Percentiles rank a stretch among this genome's conserved stretches.
These are phyloP conservation scores for Marchantia paleacea DNA, from an alignment of 225 moss, liverwort and hornwort genomes.

Conservation along the genomic window DNA sequence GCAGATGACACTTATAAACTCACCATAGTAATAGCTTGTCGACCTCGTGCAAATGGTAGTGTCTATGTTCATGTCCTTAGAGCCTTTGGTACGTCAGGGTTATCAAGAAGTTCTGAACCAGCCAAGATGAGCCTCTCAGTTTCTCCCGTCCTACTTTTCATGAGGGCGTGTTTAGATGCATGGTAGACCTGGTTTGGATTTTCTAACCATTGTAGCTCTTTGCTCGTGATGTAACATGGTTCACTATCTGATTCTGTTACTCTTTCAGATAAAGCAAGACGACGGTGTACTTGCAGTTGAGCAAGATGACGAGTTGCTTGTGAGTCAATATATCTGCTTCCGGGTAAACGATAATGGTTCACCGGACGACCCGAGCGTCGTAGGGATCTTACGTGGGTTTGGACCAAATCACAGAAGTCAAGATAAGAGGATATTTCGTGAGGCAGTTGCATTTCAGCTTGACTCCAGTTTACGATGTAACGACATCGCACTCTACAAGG, in stretches of 20 bases:
- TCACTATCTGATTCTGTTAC: background rate
- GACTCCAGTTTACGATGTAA: slow-evolving; percentile 58
- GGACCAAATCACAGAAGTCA: slow-evolving; percentile 28
- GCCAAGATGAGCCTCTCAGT: background rate
- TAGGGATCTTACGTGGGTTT: slow-evolving; percentile 72
- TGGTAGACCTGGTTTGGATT: background rate
- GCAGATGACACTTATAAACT: background rate
- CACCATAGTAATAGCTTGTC: background rate
- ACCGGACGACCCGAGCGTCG: slow-evolving; percentile 48
- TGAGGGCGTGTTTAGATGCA: background rate
- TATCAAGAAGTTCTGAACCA: background rate
- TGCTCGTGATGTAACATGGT: background rate
- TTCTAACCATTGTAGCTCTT: background rate
- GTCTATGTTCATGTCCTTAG: background rate
- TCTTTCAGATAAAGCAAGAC: slow-evolving; percentile 30
- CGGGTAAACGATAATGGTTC: slow-evolving; percentile 46
- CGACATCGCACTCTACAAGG: slow-evolving; percentile 92
- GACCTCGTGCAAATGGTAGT: background rate
- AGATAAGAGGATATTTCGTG: slow-evolving; percentile 40
- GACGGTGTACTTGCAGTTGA: background rate
- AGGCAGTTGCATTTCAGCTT: slow-evolving; percentile 67
- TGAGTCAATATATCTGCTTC: slow-evolving; percentile 76
- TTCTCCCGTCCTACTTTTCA: background rate
- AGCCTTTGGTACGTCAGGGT: background rate
- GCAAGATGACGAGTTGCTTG: slow-evolving; percentile 20